phyloP scores from a whole-genome alignment of 805 yeast genomes.

The Candida alai region DNA sequence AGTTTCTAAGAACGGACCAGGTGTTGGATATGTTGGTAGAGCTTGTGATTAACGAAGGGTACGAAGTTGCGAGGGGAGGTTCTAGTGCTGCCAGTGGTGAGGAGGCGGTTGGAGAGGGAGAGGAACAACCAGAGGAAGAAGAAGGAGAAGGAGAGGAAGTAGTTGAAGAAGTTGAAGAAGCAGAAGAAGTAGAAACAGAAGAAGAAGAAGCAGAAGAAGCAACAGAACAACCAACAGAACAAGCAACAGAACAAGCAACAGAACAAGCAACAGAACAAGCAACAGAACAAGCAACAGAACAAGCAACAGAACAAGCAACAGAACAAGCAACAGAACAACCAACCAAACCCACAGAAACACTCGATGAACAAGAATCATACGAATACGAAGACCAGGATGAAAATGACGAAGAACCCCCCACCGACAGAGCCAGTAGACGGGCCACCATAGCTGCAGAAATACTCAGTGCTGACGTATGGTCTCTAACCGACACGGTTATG shows the following conservation, averaged over 20 bases:
- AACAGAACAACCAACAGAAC: slow-evolving; percentile 3
- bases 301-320: slow-evolving; percentile 5
- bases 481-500: slow-evolving; percentile 85
- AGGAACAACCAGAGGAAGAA: neutral
- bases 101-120: slow-evolving; percentile 6
- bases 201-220: slow-evolving; percentile 3
- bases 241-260: slow-evolving; percentile 1
- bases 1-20: slow-evolving; percentile 37
- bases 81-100: neutral
- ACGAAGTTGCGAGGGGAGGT: slow-evolving; percentile 6
- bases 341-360: too few relatives aligned
- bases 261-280: slow-evolving; percentile 3
- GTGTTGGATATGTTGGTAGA: slow-evolving; percentile 36
- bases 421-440: slow-evolving; percentile 32
- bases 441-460: slow-evolving; percentile 74
- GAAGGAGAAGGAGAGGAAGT: slow-evolving; percentile 6
- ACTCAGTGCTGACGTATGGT: slow-evolving; percentile 89
- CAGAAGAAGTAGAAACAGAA: slow-evolving; percentile 3
- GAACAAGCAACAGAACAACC: slow-evolving; percentile 10
- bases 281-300: neutral
- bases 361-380: slow-evolving; percentile 10
- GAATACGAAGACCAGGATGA: slow-evolving; percentile 15
- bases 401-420: slow-evolving; percentile 32
- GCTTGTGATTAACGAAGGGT: slow-evolving; percentile 34
- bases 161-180: slow-evolving; percentile 1